Percentiles rank a stretch among this genome's conserved stretches.
These are phyloP conservation scores for Backusella circina DNA, from an alignment of 192 early-diverging fungal genomes.

Conservation along the genomic window DNA sequence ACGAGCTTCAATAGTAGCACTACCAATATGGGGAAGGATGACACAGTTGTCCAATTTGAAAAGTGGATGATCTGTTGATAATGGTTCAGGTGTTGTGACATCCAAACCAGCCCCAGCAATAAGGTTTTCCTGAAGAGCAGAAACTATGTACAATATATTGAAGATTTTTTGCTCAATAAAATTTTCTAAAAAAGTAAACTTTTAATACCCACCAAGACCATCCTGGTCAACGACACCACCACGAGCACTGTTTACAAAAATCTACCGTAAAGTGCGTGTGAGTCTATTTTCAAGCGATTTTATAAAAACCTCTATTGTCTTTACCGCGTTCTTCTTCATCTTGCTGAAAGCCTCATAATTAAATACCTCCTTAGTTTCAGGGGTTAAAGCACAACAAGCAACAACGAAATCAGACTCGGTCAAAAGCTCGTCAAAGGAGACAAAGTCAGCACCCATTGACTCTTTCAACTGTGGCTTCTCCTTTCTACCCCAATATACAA, in stretches of 20 bases:
- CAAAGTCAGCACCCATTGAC: constrained; percentile 45
- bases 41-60: constrained; percentile 55
- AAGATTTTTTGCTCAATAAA: neutral
- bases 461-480: constrained; percentile 45
- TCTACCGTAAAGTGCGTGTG: constrained; percentile 25
- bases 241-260: constrained; percentile 81
- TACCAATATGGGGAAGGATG: constrained; percentile 84
- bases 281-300: neutral
- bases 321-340: constrained; percentile 65
- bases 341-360: constrained; percentile 54
- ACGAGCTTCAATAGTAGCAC: constrained; percentile 79
- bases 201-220: constrained; percentile 34
- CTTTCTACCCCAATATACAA: constrained; percentile 62
- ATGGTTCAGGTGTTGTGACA: constrained; percentile 84
- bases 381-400: constrained; percentile 71
- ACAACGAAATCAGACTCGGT: constrained; percentile 66
- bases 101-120: constrained; percentile 79
- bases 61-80: constrained; percentile 59
- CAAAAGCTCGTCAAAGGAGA: constrained; percentile 58
- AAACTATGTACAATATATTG: constrained; percentile 36
- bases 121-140: constrained; percentile 53
- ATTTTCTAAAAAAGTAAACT: neutral
- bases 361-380: constrained; percentile 73
- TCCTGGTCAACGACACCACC: constrained; percentile 79
- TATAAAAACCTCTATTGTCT: neutral